Conservation (phyloP, 306 rosid genomes). For the Vigna mungo region DNA sequence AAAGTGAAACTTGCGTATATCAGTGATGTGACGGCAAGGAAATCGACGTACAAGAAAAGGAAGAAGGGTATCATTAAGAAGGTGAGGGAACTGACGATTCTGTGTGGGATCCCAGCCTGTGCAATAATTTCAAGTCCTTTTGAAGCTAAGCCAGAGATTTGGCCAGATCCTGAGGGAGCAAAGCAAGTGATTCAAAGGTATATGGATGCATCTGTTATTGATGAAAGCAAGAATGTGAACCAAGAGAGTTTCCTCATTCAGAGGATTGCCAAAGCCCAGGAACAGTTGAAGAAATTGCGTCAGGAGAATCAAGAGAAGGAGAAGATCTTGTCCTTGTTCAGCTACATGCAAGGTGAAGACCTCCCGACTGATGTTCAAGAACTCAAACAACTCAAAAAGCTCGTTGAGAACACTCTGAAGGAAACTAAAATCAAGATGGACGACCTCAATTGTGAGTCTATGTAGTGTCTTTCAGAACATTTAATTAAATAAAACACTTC, state of each 20-base stretch:
- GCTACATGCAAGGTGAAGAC: conserved; percentile 20
- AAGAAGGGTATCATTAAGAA: conserved; percentile 70
- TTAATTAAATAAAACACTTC: background rate
- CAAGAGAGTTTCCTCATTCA: conserved; percentile 43
- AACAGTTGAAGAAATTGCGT: conserved; percentile 26
- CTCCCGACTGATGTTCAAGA: conserved; percentile 40
- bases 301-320: conserved; percentile 37
- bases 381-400: conserved; percentile 45
- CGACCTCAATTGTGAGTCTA: background rate
- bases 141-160: conserved; percentile 53
- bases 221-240: conserved; percentile 45
- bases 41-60: conserved; percentile 67
- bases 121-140: conserved; percentile 60
- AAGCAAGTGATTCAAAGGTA: conserved; percentile 26
- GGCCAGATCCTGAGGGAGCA: conserved; percentile 52
- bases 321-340: conserved; percentile 39
- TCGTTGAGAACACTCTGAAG: conserved; percentile 44
- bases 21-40: conserved; percentile 52
- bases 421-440: conserved; percentile 29
- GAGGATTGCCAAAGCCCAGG: conserved; percentile 35
- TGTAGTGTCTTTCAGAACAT: background rate
- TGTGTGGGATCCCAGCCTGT: conserved; percentile 65
- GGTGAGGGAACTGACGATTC: conserved; percentile 59
- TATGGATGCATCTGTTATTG: background rate
- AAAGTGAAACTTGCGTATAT: conserved; percentile 62